Base-by-base conservation (phyloP, 2,329 filamentous ascomycete species). In the Monosporascus sp. region DNA sequence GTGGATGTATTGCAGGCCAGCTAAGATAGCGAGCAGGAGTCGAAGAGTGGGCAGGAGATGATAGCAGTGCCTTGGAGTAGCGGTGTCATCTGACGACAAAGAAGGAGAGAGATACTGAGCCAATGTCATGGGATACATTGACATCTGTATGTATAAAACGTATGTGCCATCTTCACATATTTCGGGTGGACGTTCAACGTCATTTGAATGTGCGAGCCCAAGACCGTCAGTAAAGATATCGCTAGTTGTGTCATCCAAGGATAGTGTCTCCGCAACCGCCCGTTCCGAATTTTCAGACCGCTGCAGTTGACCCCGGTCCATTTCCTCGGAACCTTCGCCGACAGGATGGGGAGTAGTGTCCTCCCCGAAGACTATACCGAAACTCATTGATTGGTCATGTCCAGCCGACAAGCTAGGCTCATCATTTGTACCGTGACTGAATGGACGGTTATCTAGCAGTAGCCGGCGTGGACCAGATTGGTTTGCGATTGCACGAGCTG, bases 81-180 rank as follows among this genome's bases (percentile, higher is more conserved):
- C 9, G 11, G 41, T 38, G 7, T 53, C 51, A 39, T 49, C 7
- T 68, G 75, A 8, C 71, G 66, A 15, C 51, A 60, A 49, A 39
- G 55, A 64, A 24, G 73, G 69, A 24, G 72, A 75, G 2, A 86
- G 65, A 60, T 83, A 87, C 7, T 81, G 77, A 15, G 77, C 75
- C 8, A 87, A 72, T 4, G 81, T 86, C 56, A 83, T 75, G 1
- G 83, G 82, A 61, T 87, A 83, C 5, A 87, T 69, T 2, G 81
- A 83, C 84, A 87, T 87, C 62, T 87, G 84, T n/a, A 87, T 82
- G 63, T 86, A 83, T 8, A 87, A 71, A 5, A 78, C 78, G 11
- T 84, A 70, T 5, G 64, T 59, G 39, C 48, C 47, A 2, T 54
- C 47, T 8, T 68, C 64, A 24, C 62, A 53, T 2, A 60, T 55